Base-by-base conservation (phyloP, 768 basidiomycete genomes). In the Chiua virens region DNA sequence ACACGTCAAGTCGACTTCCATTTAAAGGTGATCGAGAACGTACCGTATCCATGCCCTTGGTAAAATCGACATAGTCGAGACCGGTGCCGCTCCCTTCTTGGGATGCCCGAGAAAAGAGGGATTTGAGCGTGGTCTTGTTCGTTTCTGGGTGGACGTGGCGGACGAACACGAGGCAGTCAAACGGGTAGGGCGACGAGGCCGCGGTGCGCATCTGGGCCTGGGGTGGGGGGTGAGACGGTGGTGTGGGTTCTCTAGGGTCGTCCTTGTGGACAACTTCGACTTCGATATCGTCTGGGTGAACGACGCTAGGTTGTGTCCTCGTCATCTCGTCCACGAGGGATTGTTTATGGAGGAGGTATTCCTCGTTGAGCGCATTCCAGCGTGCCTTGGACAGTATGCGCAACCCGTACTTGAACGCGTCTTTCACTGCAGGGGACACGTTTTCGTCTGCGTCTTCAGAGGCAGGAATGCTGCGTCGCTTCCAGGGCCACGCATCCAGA, bases 31-130 rank as follows among this genome's bases (percentile, higher is more conserved):
- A 10, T 25, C 3, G 5, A 2, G 20, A 9, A 42, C 82, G 41
- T 59, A 90, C 89, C 17, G 79, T 76, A 55, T 89, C 83, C 75
- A 87, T 82, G 15, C 87, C 85, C 64, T 90, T 92, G 56, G 64
- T 82, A 64, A 81, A 92, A 67, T 92, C 90, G 17, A 92, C 78
- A 49, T 93, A 93, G 60, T 92, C 87, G 25, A 92, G 65, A 2
- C 74, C 79, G 8, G 70, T 68, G 15, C 37, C 32, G 40, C 8
- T 32, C 14, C 46, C 45, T 1, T 38, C 59, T 18, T 30, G 44
- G 39, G 82, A 76, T 3, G 79, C 75, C 8, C 61, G 63, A 0
- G 73, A 59, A 53, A 91, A 84, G 6, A 89, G 64, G 3, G 72
- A 65, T 38, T 82, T 85, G 15, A 93, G 73, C 0, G 87, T 85